phyloP scores from a whole-genome alignment of 257 asterid species.

The Plantago elongata region DNA sequence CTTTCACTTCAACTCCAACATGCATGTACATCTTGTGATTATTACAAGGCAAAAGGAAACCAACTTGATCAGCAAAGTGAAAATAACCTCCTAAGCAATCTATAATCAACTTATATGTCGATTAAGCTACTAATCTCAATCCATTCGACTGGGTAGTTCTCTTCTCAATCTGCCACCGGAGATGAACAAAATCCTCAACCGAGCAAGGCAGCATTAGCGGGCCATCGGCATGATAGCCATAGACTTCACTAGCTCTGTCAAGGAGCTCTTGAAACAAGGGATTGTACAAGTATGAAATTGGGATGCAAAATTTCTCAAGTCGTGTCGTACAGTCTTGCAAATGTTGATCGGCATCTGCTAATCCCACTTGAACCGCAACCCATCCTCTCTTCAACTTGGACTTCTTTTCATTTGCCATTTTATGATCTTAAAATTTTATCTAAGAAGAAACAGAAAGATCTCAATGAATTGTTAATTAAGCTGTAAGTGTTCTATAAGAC shows the following conservation, averaged over 20 bases:
- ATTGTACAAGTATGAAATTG: slow-evolving; percentile 28
- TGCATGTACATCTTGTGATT: too few relatives aligned
- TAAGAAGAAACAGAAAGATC: too few relatives aligned
- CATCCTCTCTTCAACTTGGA: slow-evolving; percentile 27
- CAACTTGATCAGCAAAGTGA: too few relatives aligned
- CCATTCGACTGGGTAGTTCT: too few relatives aligned
- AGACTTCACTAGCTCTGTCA: slow-evolving; percentile 30
- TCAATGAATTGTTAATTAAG: too few relatives aligned
- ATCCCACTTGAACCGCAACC: slow-evolving; percentile 23
- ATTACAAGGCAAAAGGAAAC: too few relatives aligned
- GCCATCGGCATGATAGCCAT: slow-evolving; percentile 25
- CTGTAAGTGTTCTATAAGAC: too few relatives aligned
- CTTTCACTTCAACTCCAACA: too few relatives aligned
- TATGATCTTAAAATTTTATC: too few relatives aligned
- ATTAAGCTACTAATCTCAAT: too few relatives aligned
- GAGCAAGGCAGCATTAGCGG: slow-evolving; percentile 17
- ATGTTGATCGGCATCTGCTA: slow-evolving; percentile 5
- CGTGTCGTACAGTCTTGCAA: not conserved
- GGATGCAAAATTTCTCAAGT: slow-evolving; percentile 15
- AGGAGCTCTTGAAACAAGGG: slow-evolving; percentile 29
- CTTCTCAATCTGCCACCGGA: slow-evolving; percentile 6
- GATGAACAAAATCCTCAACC: slow-evolving; percentile 21
- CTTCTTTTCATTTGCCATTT: slow-evolving; percentile 2
- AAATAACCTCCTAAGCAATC: too few relatives aligned
- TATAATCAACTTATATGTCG: too few relatives aligned